Evolutionary conservation across 495 filamentous ascomycete genomes (phyloP), one percentile per base, ranked within the genome.

Genomic region (Pyronema omphalodes): DNA sequence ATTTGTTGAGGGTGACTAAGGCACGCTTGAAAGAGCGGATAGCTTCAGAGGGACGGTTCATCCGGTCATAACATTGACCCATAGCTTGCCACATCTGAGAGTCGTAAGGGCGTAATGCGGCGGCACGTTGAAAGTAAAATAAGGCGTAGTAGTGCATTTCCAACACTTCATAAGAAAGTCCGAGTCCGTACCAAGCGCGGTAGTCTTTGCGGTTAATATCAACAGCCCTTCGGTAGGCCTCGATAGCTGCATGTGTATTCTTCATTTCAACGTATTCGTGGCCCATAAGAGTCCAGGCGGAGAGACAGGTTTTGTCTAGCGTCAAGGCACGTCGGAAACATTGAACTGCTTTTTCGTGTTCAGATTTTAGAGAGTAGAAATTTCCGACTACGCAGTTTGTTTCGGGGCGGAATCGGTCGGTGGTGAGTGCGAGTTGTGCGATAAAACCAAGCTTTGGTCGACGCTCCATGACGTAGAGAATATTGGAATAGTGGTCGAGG

Each of bases 211-310:
- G 81, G 66, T 99, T 96, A 63, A 89, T 82, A 59, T 96, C 93
- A 4, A 99, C 93, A 0, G 93, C 93, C 12, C 93, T 82, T 4
- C 93, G 82, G 62, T 99, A 99, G 8, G 83, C 88, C 66, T 99
- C 93, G 57, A 99, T 96, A 12, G 93, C 93, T 0, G 93, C 88
- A 61, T 99, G 93, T 0, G 93, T 99, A 62, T 99, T 99, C 62
- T 96, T 99, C 71, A 99, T 82, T 66, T 99, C 93, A 36, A 96
- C 86, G 66, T 95, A 99, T 65, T 99, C 93, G 66, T 96, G 93
- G 7, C 93, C 93, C 93, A 99, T 99, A 0, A 99, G 73, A 0
- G 88, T 99, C 93, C 93, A 99, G 11, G 93, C 93, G 4, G 85
- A 89, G 34, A 94, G 73, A 59, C 89, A 99, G 41, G 77, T 82